Conservation (phyloP, 305 asterid species). For the Nicotiana rustica region DNA sequence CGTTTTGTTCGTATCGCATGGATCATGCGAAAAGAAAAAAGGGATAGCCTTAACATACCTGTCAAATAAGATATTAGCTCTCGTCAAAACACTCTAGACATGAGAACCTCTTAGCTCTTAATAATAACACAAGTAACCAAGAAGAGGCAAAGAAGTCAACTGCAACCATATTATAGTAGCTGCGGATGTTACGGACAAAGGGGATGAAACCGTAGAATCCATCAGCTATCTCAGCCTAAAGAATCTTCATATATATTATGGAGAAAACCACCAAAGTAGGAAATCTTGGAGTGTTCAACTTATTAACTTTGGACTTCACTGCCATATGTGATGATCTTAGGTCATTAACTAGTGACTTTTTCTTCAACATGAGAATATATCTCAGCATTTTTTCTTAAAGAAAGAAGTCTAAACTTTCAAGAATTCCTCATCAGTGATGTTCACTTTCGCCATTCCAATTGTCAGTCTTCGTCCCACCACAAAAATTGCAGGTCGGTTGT, state of each 20-base stretch:
- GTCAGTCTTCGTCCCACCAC: neutral
- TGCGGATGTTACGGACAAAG: neutral
- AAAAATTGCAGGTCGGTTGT: neutral
- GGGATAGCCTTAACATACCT: neutral
- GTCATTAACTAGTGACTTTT: neutral
- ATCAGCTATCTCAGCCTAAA: neutral
- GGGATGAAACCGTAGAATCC: neutral
- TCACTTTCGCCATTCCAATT: slow-evolving; percentile 1
- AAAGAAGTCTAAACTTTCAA: neutral
- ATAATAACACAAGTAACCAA: slow-evolving; percentile 19
- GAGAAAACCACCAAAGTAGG: neutral
- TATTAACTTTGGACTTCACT: neutral
- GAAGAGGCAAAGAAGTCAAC: neutral
- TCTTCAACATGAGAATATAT: slow-evolving; percentile 20
- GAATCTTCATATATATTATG: slow-evolving; percentile 13
- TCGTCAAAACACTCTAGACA: slow-evolving; percentile 23
- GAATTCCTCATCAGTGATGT: neutral
- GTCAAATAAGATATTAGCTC: neutral
- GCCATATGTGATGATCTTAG: slow-evolving; percentile 7
- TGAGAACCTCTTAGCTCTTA: neutral
- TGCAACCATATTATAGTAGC: neutral
- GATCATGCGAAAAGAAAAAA: no score
- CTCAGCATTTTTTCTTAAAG: neutral
- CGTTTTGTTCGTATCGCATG: no score
- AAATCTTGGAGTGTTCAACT: neutral